A percentile compares a stretch with the other conserved stretches of the same genome.
Evolutionary conservation across 1,284 basidiomycete genomes (phyloP).

Genomic region (Malassezia globosa): DNA sequence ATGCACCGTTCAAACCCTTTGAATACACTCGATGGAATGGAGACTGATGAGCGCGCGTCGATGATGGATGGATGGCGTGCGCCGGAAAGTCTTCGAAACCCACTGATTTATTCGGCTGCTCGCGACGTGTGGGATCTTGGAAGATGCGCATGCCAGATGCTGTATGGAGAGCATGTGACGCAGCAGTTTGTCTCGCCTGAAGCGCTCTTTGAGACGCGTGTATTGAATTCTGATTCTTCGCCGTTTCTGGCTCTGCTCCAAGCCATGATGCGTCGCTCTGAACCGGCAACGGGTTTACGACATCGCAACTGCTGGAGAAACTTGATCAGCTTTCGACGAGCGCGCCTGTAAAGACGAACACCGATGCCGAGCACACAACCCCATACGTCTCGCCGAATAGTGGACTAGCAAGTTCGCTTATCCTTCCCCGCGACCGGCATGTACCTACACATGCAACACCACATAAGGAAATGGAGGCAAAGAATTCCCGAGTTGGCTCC

Average conservation of each 20-base stretch:
- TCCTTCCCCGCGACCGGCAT: background rate
- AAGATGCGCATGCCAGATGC: slow-evolving; percentile 36
- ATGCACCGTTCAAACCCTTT: slow-evolving; percentile 38
- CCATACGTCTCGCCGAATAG: no score
- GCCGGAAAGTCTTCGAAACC: slow-evolving; percentile 33
- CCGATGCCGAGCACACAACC: no score
- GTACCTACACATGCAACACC: background rate
- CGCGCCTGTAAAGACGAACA: no score
- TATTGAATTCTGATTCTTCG: background rate
- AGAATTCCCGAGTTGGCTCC: slow-evolving; percentile 16
- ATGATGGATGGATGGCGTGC: slow-evolving; percentile 32
- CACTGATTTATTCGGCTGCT: slow-evolving; percentile 32
- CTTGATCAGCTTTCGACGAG: no score
- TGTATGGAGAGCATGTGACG: slow-evolving; percentile 32
- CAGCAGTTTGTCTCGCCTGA: slow-evolving; percentile 22
- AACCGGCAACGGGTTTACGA: no score
- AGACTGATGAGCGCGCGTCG: no score
- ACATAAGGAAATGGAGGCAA: background rate
- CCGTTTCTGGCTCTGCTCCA: background rate
- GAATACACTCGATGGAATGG: slow-evolving; percentile 18
- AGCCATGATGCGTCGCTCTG: background rate
- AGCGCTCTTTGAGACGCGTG: background rate
- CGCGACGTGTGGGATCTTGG: slow-evolving; percentile 45
- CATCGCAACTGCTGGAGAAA: no score
- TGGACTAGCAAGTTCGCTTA: background rate